phyloP scores from a whole-genome alignment of 257 asterid genomes.

The Orobanche coerulescens region DNA sequence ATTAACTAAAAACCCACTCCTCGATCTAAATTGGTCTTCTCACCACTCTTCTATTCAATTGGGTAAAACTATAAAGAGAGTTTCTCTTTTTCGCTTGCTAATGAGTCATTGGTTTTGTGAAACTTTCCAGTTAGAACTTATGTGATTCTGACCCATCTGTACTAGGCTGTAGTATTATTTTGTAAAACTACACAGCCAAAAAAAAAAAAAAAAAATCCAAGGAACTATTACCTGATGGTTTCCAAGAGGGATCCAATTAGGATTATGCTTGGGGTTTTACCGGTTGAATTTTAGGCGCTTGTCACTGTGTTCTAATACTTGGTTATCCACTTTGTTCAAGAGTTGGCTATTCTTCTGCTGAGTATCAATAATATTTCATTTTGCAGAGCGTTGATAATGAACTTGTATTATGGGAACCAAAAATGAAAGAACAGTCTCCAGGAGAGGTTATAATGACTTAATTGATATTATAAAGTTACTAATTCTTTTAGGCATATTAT shows the following conservation, averaged over 20 bases:
- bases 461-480: neutral
- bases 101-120: neutral
- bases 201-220: too few relatives aligned
- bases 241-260: neutral
- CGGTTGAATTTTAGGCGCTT: neutral
- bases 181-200: neutral
- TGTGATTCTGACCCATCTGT: neutral
- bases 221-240: neutral
- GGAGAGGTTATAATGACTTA: conserved; percentile 68
- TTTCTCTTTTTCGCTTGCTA: neutral
- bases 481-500: neutral
- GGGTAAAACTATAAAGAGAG: neutral
- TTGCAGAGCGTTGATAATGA: conserved; percentile 94
- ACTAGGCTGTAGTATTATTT: neutral
- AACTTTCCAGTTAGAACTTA: neutral
- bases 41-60: conserved; percentile 7
- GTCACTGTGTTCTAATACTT: neutral
- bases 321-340: neutral
- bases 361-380: conserved; percentile 10
- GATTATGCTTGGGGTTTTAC: neutral
- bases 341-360: neutral
- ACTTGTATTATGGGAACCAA: conserved; percentile 94
- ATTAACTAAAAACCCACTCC: neutral
- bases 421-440: conserved; percentile 89
- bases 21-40: conserved; percentile 3